Evolutionary conservation across 495 filamentous ascomycete species (phyloP), one percentile per base, ranked within the genome.

Genomic region (Thermothielavioides terrestris): DNA sequence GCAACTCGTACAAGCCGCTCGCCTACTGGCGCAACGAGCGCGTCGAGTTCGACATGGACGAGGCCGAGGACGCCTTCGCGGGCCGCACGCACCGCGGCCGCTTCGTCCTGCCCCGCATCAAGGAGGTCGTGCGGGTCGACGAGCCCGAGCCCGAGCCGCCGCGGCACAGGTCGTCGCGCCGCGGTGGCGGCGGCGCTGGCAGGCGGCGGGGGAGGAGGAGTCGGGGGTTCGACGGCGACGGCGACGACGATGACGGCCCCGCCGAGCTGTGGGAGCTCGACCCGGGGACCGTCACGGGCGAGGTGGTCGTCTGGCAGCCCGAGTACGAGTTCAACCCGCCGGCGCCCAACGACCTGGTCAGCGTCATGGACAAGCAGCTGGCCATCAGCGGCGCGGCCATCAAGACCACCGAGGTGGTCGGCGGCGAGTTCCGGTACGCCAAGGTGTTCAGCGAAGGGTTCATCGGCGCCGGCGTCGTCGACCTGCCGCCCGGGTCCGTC

Each of bases 401-500:
- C 48, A 72, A 85, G 46, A 84, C 88, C 41, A 83, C 88, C 0
- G 77, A 79, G 42, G 81, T 85, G 39, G 86, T 95, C 80, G 54
- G 81, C 78, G 57, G 82, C 80, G 20, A 77, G 15, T 96, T 96
- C 71, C 75, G 77, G 23, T 95, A 90, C 59, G 87, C 86, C 10
- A 96, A 96, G 69, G 83, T 89, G 36, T 77, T 90, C 22, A 88
- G 81, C 38, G 72, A 85, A 34, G 78, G 84, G 1, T 95, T 92
- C 70, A 86, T 95, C 56, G 90, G 89, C 31, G 80, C 82, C 2
- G 92, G 92, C 0, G 79, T 96, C 46, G 84, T 98, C 26, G 89
- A 96, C 41, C 68, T 98, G 15, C 87, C 88, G 6, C 82, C 87
- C 2, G 83, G 84, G 4, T 82, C 82, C 15, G 74, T 82, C 41